Evolutionary conservation across 169 alveolate species (phyloP).

Genomic region (Theileria sp.): DNA sequence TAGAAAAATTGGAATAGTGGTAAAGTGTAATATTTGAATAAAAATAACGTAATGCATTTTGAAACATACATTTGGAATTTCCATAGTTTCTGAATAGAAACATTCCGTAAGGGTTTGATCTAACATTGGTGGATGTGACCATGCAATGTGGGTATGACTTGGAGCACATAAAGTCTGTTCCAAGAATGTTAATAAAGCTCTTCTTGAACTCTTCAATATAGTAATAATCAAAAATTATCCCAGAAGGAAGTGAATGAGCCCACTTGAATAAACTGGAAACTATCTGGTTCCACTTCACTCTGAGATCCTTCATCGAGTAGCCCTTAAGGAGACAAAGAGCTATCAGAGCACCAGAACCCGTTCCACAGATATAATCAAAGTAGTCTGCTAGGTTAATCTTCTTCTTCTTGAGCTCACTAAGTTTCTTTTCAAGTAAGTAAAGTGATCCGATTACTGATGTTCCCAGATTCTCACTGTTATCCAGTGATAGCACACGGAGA

Average conservation of each 20-base stretch:
- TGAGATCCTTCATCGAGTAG: slow-evolving; percentile 62
- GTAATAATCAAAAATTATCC: slow-evolving; percentile 72
- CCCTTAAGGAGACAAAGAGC: slow-evolving; percentile 74
- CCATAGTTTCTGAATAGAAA: slow-evolving; percentile 74
- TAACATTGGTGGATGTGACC: slow-evolving; percentile 79
- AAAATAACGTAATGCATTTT: not conserved
- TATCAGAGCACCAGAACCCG: slow-evolving; percentile 79
- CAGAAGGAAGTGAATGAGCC: slow-evolving; percentile 70
- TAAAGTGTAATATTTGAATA: too few species aligned
- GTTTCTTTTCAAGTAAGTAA: slow-evolving; percentile 67
- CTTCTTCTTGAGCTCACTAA: slow-evolving; percentile 62
- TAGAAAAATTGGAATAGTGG: not conserved
- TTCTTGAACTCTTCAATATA: slow-evolving; percentile 56
- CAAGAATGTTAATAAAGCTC: slow-evolving; percentile 62
- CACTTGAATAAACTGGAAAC: slow-evolving; percentile 69
- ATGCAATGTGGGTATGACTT: slow-evolving; percentile 58
- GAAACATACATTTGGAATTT: slow-evolving; percentile 35
- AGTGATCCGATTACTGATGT: slow-evolving; percentile 68
- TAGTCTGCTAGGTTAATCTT: slow-evolving; percentile 70
- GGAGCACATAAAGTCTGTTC: slow-evolving; percentile 67
- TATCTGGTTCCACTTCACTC: slow-evolving; percentile 55
- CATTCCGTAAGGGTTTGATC: slow-evolving; percentile 69
- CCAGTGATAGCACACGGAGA: slow-evolving; percentile 76
- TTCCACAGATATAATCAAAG: slow-evolving; percentile 76
- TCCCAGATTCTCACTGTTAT: slow-evolving; percentile 77